Evolutionary conservation across 495 filamentous ascomycete species (phyloP).

Genomic region (Pseudotulostoma volvatum): DNA sequence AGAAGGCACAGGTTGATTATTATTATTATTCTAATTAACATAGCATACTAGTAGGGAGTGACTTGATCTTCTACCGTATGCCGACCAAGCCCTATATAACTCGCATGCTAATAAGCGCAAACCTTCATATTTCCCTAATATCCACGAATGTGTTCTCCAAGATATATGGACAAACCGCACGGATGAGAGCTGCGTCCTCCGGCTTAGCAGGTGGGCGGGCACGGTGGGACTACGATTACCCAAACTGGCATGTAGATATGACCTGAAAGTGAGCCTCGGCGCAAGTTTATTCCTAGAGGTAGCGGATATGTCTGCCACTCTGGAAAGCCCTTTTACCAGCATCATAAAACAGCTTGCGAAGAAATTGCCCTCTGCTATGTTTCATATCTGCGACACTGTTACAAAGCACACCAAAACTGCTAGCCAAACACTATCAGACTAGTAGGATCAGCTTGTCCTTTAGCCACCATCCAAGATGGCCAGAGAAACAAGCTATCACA

Average conservation of each 20-base stretch:
- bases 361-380: background rate
- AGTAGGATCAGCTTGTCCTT: constrained; percentile 28
- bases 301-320: constrained; percentile 20
- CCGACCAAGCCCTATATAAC: background rate
- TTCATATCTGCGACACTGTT: constrained; percentile 19
- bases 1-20: too few relatives aligned
- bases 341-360: constrained; percentile 1
- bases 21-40: too few relatives aligned
- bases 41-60: too few relatives aligned
- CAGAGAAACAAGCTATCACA: constrained; percentile 11
- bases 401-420: constrained; percentile 10
- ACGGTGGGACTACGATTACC: constrained; percentile 29
- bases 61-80: background rate
- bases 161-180: background rate
- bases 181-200: constrained; percentile 1
- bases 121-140: constrained; percentile 1
- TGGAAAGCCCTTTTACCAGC: constrained; percentile 14
- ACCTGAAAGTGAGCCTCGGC: background rate
- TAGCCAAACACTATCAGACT: constrained; percentile 14
- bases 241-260: constrained; percentile 16
- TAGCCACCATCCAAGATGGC: constrained; percentile 23
- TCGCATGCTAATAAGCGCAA: background rate
- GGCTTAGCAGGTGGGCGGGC: constrained; percentile 16
- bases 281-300: constrained; percentile 24
- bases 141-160: background rate